Conservation (phyloP, 2,329 filamentous ascomycete genomes). For the Fusarium fracticaudum region DNA sequence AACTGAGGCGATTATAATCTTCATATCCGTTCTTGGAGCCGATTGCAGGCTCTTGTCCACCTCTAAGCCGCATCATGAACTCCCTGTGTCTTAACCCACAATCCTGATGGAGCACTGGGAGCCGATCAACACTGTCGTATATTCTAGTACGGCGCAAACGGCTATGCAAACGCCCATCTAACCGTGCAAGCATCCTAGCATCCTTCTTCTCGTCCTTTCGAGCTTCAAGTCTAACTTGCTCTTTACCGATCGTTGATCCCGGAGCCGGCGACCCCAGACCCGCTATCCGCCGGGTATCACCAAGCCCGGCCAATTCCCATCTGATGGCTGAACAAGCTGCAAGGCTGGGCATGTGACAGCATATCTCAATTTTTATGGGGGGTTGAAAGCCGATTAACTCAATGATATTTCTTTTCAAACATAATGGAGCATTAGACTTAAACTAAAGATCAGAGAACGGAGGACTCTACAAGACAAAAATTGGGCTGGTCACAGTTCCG, state of each 20-base stretch:
- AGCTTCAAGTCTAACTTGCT: neutral
- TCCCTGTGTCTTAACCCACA: neutral
- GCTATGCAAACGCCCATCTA: neutral
- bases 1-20: slow-evolving; percentile 29
- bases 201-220: neutral
- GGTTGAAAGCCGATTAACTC: neutral
- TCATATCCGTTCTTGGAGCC: slow-evolving; percentile 11
- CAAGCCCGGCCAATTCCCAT: slow-evolving; percentile 26
- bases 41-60: neutral
- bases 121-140: neutral
- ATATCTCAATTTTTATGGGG: neutral
- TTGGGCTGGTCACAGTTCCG: neutral
- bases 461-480: neutral
- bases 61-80: slow-evolving; percentile 27
- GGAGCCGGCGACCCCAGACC: slow-evolving; percentile 24
- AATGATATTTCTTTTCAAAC: neutral
- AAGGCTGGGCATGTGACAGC: slow-evolving; percentile 2
- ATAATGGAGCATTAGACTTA: neutral
- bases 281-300: slow-evolving; percentile 14
- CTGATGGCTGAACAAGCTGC: slow-evolving; percentile 1
- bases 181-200: neutral
- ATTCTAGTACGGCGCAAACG: neutral
- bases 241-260: slow-evolving; percentile 11
- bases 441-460: neutral
- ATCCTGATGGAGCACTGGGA: neutral